Base-by-base conservation (phyloP, 1,284 basidiomycete genomes). In the Inonotus hispidus region DNA sequence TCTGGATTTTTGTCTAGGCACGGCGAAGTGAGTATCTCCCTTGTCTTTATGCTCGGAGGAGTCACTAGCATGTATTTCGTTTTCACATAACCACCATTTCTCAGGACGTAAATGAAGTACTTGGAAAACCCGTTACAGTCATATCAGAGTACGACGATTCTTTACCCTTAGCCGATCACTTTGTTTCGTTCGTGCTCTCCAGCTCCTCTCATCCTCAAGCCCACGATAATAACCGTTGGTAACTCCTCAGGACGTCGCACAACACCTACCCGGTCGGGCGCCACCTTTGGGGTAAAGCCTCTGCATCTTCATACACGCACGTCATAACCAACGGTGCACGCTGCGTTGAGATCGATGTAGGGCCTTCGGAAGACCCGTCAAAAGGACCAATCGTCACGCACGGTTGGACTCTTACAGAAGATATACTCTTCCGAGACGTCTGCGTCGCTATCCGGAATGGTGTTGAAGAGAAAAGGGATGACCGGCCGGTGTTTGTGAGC, bases 341-440 rank as follows among this genome's bases (percentile, higher is more conserved):
- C 39, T 87, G 84, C 66, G 82, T 88, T 71, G 86, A 88, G 69
- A 85, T 88, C 60, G 86, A 88, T 66, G 84, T 84, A 13, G 88
- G 86, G 86, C 78, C 83, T n/a, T n/a, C n/a, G n/a, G 27, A 53
- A 6, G 37, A 52, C 46, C 79, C 79, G 3, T 72, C 74, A 1
- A 72, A 77, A 47, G 82, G 81, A 11, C 77, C 80, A 27, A 74
- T 85, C 57, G 84, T 87, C 35, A 87, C 82, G 0, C 85, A 87
- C 65, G 83, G 83, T 0, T 74, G 81, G 65, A 85, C 83, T 0
- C 73, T 83, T 59, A 81, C 77, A 62, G 75, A 76, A 62, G 74
- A 77, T 29, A 75, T 84, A 1, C 66, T 79, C 0, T 82, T 86
- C 61, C 57, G 73, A 19, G 74, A 74, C 41, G 83, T 84, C 1